These are phyloP conservation scores for Phytophthora fragariae DNA, from an alignment of 352 stramenopile species.

Conservation along the genomic window DNA sequence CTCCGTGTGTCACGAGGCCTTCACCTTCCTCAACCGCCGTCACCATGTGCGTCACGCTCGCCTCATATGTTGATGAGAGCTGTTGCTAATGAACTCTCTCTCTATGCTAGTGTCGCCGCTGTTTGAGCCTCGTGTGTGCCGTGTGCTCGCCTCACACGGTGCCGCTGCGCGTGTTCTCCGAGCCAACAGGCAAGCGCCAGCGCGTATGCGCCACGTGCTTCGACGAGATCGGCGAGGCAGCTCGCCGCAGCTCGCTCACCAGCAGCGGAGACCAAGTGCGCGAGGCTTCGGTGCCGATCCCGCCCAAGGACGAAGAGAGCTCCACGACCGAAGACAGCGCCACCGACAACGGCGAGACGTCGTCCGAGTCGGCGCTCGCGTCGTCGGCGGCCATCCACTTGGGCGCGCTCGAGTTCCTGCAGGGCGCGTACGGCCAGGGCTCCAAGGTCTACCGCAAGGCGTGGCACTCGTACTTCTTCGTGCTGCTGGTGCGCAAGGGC, in stretches of 20 bases:
- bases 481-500: constrained; percentile 75
- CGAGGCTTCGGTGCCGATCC: constrained; percentile 28
- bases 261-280: constrained; percentile 36
- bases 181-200: constrained; percentile 47
- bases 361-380: constrained; percentile 27
- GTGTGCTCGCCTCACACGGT: constrained; percentile 65
- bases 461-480: constrained; percentile 74
- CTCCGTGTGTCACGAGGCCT: constrained; percentile 61
- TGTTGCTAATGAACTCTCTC: constrained; percentile 5
- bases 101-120: constrained; percentile 60
- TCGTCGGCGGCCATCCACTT: constrained; percentile 54
- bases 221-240: constrained; percentile 28
- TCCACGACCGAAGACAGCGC: constrained; percentile 11
- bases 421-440: constrained; percentile 47
- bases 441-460: constrained; percentile 68
- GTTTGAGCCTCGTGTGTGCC: constrained; percentile 67
- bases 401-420: constrained; percentile 59
- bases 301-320: constrained; percentile 11
- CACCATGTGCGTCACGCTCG: constrained; percentile 62
- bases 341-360: constrained; percentile 26
- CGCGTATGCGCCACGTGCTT: constrained; percentile 63
- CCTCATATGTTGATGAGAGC: not conserved
- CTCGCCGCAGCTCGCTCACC: constrained; percentile 8
- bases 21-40: constrained; percentile 78
- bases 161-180: constrained; percentile 62